phyloP scores from a whole-genome alignment of 2,329 filamentous ascomycete genomes.

The Davidsoniella eucalypti region DNA sequence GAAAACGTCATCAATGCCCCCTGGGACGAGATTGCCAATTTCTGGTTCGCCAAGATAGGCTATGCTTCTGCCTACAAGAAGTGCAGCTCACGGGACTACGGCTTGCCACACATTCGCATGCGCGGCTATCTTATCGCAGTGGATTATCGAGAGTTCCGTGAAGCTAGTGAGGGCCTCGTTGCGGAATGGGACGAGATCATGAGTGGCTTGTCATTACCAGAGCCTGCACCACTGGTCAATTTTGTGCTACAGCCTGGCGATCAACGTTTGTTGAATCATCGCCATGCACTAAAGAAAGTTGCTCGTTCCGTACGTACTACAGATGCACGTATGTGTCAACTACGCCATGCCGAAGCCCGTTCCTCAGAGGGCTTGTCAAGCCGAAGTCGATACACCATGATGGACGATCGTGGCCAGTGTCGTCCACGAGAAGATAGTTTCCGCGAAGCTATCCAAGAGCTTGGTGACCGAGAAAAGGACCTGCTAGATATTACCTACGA shows the following conservation, averaged over 20 bases:
- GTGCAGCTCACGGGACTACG: constrained; percentile 55
- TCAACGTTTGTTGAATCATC: constrained; percentile 32
- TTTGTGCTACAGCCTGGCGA: constrained; percentile 44
- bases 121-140: constrained; percentile 44
- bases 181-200: constrained; percentile 28
- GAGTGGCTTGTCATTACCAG: constrained; percentile 26
- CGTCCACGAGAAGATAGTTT: constrained; percentile 39
- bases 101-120: constrained; percentile 53
- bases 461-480: constrained; percentile 47
- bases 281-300: constrained; percentile 28
- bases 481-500: constrained; percentile 47
- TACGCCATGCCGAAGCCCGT: constrained; percentile 42
- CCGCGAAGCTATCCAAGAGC: constrained; percentile 29
- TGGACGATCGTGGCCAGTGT: constrained; percentile 34
- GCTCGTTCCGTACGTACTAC: constrained; percentile 16
- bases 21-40: constrained; percentile 35
- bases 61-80: constrained; percentile 35
- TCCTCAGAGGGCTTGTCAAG: constrained; percentile 27
- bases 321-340: constrained; percentile 40
- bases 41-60: constrained; percentile 27
- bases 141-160: constrained; percentile 23
- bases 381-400: constrained; percentile 40
- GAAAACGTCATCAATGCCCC: constrained; percentile 52
- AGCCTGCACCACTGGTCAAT: constrained; percentile 44
- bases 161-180: constrained; percentile 17